Percentiles rank a stretch among this genome's conserved stretches.
These are phyloP conservation scores for Purshia tridentata DNA, from an alignment of 306 rosid species.

Conservation along the genomic window DNA sequence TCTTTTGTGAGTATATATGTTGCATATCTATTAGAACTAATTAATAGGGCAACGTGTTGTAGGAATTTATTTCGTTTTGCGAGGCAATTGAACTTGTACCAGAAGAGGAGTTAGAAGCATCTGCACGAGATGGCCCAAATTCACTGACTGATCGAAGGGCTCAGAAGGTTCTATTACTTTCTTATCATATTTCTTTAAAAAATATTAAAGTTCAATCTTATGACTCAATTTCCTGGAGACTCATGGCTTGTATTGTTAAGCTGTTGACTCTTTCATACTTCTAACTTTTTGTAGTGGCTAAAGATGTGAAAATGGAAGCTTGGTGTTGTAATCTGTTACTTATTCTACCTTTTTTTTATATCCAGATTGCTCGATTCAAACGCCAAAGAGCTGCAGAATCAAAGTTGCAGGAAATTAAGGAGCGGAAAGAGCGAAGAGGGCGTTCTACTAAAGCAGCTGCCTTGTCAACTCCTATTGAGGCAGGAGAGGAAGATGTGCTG, in stretches of 20 bases:
- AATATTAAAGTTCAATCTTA: not conserved
- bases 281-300: not conserved
- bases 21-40: slow-evolving; percentile 20
- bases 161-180: slow-evolving; percentile 50
- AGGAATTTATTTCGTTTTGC: slow-evolving; percentile 89
- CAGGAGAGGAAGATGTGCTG: slow-evolving; percentile 82
- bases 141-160: slow-evolving; percentile 80
- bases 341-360: slow-evolving; percentile 18
- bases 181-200: not conserved
- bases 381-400: slow-evolving; percentile 87
- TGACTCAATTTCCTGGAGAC: not conserved
- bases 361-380: slow-evolving; percentile 87
- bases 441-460: slow-evolving; percentile 93
- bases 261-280: not conserved
- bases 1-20: not conserved
- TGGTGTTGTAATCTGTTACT: slow-evolving; percentile 14
- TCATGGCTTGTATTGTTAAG: slow-evolving; percentile 6
- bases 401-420: slow-evolving; percentile 85
- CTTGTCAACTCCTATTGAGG: slow-evolving; percentile 85
- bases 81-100: slow-evolving; percentile 91
- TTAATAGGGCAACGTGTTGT: not conserved
- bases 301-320: slow-evolving; percentile 6
- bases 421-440: slow-evolving; percentile 87
- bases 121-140: slow-evolving; percentile 48
- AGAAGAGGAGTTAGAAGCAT: slow-evolving; percentile 68